phyloP scores from a whole-genome alignment of 139 green algal genomes.

The Chlamydomonas sp. region DNA sequence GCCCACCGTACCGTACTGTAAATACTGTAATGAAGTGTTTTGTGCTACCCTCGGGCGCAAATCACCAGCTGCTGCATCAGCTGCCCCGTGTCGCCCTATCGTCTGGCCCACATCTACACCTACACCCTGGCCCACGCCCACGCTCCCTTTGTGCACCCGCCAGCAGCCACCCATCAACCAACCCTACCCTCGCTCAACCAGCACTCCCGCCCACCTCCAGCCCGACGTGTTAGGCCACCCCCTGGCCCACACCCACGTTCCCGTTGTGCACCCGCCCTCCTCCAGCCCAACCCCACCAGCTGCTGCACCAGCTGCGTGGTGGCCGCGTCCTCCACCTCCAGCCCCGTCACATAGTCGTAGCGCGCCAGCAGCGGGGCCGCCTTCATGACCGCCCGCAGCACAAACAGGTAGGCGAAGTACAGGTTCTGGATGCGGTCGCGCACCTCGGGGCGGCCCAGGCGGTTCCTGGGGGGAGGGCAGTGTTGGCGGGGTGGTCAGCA shows the following conservation, averaged over 20 bases:
- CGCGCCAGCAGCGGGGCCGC: constrained; percentile 71
- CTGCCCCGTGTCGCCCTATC: too few relatives aligned
- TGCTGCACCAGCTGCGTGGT: constrained; percentile 69
- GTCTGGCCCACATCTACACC: too few relatives aligned
- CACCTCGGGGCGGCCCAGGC: constrained; percentile 66
- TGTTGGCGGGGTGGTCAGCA: background rate
- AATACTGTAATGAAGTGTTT: too few relatives aligned
- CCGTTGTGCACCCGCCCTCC: background rate
- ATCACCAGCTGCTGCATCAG: too few relatives aligned
- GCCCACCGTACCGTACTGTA: too few relatives aligned
- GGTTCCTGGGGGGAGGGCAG: background rate
- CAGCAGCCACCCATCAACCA: too few relatives aligned
- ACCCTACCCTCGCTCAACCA: too few relatives aligned
- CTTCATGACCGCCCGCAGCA: constrained; percentile 89
- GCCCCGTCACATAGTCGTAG: constrained; percentile 75
- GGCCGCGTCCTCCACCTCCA: constrained; percentile 68
- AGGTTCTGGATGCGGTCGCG: constrained; percentile 86
- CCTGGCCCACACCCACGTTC: background rate
- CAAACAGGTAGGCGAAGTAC: constrained; percentile 96
- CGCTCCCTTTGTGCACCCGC: too few relatives aligned
- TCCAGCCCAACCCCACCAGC: constrained; percentile 48
- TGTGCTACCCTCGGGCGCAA: too few relatives aligned
- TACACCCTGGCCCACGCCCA: too few relatives aligned
- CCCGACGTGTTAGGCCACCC: too few relatives aligned
- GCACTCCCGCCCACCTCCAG: too few relatives aligned